Base-by-base conservation (phyloP, 2,329 filamentous ascomycete genomes). In the Penicillium sclerotiorum region DNA sequence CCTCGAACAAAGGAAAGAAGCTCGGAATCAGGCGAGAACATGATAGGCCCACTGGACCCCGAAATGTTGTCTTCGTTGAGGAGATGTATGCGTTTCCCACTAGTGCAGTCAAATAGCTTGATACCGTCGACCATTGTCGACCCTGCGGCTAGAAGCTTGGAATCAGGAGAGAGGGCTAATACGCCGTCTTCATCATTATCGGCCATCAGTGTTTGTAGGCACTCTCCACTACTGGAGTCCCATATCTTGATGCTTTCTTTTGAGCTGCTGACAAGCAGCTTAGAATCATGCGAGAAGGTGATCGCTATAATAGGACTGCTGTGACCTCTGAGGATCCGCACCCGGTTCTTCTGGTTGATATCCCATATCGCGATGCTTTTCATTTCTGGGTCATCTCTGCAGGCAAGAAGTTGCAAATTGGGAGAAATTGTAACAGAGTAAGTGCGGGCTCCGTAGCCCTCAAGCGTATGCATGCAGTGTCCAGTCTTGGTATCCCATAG, bases 61-160 rank as follows among this genome's bases (percentile, higher is more conserved):
- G n/a, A 37, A 4, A 9, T 18, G 18, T 22, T 30, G 25, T 37
- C 30, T 7, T 28, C 45, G n/a, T 49, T 22, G 12, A 49, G 39
- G 4, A 32, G 17, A 12, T 6, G 15, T 12, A 25, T 2, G 28
- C n/a, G 23, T 6, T 32, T 28, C 2, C 48, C 23, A 11, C n/a
- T 33, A 17, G 15, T 13, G 2, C 27, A 13, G 33, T 50, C 48
- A 41, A 35, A 50, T 7, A 50, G 35, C 35, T 30, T 50, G n/a
- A 33, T 33, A 2, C 15, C 13, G 45, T 49, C 41, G 7, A 1
- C 3, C 4, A 41, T 40, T 2, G 35, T 36, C 11, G 47, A 50
- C 2, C 35, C 44, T 1, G 39, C 8, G 62, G n/a, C n/a, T n/a
- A n/a, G n/a, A n/a, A 66, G 50, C 65, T 39, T 22, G n/a, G 37